Evolutionary conservation across 1,284 basidiomycete species (phyloP), one percentile per base, ranked within the genome.

Genomic region (Puccinia hordei): DNA sequence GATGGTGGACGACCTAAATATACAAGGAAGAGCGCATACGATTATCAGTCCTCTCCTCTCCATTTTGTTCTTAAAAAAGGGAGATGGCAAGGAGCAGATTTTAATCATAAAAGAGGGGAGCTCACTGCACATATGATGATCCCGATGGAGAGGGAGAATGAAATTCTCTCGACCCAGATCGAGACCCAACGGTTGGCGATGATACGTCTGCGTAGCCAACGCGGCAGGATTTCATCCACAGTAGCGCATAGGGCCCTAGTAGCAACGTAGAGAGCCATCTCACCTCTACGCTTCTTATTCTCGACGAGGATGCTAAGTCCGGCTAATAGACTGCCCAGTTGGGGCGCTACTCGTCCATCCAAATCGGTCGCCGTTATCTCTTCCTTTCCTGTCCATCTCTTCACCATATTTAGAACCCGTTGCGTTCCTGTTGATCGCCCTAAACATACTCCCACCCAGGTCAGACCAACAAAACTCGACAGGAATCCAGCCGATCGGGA

Each of bases 261-360:
- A 1, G 86, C 86, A 6, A 85, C 84, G 80, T 85, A 87, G 27
- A 87, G 81, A 22, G 86, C 86, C 86, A 87, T 87, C 80, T 87
- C 86, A 0, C 84, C 83, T 13, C 86, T 77, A 51, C 86, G 83
- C 12, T 85, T 82, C 81, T 85, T 86, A 81, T 86, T 86, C 78
- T 86, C 86, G 55, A 87, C 84, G 27, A 87, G 83, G 51, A 87
- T 84, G 59, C 76, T 80, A 71, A 77, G 79, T 27, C 83, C 83
- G 63, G 83, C 82, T 19, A 83, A 59, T 46, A 83, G 74, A 35
- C 81, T 82, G 2, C 83, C 83, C 61, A 83, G 73, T 59, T 78
- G 66, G 13, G 75, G 75, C 13, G 75, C 75, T 1, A 77, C 59
- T 13, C 24, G 33, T 55, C 83, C 80, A 74, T 84, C 81, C 68